Conservation (phyloP, 768 basidiomycete species). For the Daedaleopsis sinensis region DNA sequence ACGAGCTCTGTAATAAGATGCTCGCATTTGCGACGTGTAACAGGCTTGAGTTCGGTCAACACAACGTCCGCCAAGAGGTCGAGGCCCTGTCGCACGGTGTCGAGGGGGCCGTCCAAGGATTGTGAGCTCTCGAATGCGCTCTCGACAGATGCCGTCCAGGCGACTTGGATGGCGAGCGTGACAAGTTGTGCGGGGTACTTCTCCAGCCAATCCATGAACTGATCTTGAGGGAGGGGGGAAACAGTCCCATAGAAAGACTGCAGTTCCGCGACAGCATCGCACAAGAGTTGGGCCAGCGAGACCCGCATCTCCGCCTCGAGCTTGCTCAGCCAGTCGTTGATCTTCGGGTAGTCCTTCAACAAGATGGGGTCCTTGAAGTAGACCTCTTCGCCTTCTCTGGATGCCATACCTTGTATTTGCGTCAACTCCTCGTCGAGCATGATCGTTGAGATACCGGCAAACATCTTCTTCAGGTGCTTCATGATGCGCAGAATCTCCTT, state of each 20-base stretch:
- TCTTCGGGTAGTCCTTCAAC: conserved; percentile 93
- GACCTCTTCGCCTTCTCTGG: conserved; percentile 95
- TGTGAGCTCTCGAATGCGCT: conserved; percentile 56
- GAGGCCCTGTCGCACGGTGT: conserved; percentile 78
- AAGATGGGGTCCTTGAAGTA: conserved; percentile 79
- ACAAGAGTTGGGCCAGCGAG: conserved; percentile 82
- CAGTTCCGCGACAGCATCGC: conserved; percentile 79
- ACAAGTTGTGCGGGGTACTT: conserved; percentile 95
- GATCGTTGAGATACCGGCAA: conserved; percentile 93
- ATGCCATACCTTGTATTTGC: conserved; percentile 91
- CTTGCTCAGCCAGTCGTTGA: conserved; percentile 97
- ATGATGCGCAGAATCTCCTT: conserved; percentile 97
- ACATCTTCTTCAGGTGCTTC: conserved; percentile 99
- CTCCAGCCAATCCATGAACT: conserved; percentile 89
- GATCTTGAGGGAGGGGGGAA: conserved; percentile 58
- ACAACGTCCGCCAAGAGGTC: conserved; percentile 98
- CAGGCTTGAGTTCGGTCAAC: conserved; percentile 81
- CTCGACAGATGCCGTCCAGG: conserved; percentile 91
- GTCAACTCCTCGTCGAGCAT: conserved; percentile 85
- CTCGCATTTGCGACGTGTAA: conserved; percentile 97
- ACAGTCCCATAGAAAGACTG: conserved; percentile 77
- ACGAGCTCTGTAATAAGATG: conserved; percentile 99
- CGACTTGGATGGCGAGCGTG: conserved; percentile 92
- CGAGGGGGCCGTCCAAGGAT: conserved; percentile 66
- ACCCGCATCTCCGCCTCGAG: conserved; percentile 92